These are phyloP conservation scores for Quillaja saponaria DNA, from an alignment of 306 rosid species.

Conservation along the genomic window DNA sequence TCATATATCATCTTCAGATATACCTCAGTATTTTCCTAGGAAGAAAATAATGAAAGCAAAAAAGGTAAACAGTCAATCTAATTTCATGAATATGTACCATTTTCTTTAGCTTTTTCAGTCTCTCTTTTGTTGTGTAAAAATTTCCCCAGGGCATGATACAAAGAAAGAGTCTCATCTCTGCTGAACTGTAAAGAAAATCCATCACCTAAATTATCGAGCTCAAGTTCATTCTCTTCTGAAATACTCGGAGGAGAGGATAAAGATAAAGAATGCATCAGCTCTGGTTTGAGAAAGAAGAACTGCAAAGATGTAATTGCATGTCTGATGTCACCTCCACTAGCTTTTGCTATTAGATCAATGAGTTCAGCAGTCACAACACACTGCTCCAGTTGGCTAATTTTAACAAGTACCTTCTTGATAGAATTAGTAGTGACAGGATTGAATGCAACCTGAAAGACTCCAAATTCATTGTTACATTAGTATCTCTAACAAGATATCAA, in stretches of 20 bases:
- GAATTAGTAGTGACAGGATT: slow-evolving; percentile 82
- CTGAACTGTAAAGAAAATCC: slow-evolving; percentile 62
- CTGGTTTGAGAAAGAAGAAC: slow-evolving; percentile 69
- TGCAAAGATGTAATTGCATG: slow-evolving; percentile 90
- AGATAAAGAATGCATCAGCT: slow-evolving; percentile 48
- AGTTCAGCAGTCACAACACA: slow-evolving; percentile 58
- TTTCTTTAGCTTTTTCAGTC: slow-evolving; percentile 38
- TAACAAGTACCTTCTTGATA: slow-evolving; percentile 62
- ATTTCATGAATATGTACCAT: slow-evolving; percentile 49
- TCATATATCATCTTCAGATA: slow-evolving; percentile 23
- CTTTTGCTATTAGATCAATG: slow-evolving; percentile 75
- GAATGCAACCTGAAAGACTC: slow-evolving; percentile 70
- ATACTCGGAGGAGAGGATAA: slow-evolving; percentile 17
- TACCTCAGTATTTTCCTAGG: neutral
- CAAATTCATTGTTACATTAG: slow-evolving; percentile 28
- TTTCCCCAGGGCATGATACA: slow-evolving; percentile 94
- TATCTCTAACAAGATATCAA: slow-evolving; percentile 22
- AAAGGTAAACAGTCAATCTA: slow-evolving; percentile 10
- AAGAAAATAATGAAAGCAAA: slow-evolving; percentile 10
- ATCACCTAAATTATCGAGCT: slow-evolving; percentile 32
- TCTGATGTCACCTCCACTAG: slow-evolving; percentile 96
- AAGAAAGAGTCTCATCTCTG: slow-evolving; percentile 80
- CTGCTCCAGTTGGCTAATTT: slow-evolving; percentile 73
- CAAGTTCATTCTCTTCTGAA: slow-evolving; percentile 39
- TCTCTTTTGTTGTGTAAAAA: slow-evolving; percentile 96